These are phyloP conservation scores for Trichoderma semiorbis DNA, from an alignment of 2,329 filamentous ascomycete genomes.

Conservation along the genomic window DNA sequence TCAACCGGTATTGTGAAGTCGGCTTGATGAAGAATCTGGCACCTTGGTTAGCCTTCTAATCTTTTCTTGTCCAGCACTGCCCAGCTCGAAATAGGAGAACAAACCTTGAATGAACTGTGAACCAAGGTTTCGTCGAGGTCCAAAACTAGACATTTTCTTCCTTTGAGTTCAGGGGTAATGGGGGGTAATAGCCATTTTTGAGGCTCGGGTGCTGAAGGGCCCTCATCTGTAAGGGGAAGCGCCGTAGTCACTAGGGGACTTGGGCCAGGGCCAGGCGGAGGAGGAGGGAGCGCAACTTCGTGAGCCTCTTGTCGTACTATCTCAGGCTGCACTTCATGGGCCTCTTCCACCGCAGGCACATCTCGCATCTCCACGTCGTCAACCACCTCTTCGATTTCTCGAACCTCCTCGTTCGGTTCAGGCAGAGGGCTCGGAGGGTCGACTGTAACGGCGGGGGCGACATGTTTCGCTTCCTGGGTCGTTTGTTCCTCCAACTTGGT, in stretches of 20 bases:
- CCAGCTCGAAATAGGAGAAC: slow-evolving; percentile 13
- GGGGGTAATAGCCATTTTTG: slow-evolving; percentile 77
- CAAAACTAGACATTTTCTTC: slow-evolving; percentile 89
- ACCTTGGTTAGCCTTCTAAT: slow-evolving; percentile 18
- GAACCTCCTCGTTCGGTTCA: slow-evolving; percentile 25
- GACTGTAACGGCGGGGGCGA: slow-evolving; percentile 38
- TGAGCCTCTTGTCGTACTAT: slow-evolving; percentile 37
- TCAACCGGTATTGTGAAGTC: slow-evolving; percentile 99
- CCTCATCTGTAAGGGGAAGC: slow-evolving; percentile 41
- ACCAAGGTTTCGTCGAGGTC: slow-evolving; percentile 96
- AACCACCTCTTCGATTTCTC: slow-evolving; percentile 39
- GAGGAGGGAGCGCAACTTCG: slow-evolving; percentile 38
- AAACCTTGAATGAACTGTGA: slow-evolving; percentile 97
- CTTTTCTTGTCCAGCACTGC: background rate
- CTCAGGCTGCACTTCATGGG: slow-evolving; percentile 43
- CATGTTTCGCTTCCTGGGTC: slow-evolving; percentile 47
- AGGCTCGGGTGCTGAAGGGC: slow-evolving; percentile 40
- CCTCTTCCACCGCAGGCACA: slow-evolving; percentile 46
- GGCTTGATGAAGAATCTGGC: slow-evolving; percentile 89
- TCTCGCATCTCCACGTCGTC: slow-evolving; percentile 68
- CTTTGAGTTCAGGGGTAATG: slow-evolving; percentile 72
- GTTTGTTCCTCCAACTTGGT: slow-evolving; percentile 40
- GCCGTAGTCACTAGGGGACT: slow-evolving; percentile 39
- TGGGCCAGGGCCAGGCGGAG: slow-evolving; percentile 43
- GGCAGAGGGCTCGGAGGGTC: slow-evolving; percentile 40